Percentiles rank a stretch among this genome's conserved stretches.
These are phyloP conservation scores for Mollisiaceae sp. DNA, from an alignment of 2,329 filamentous ascomycete species.

Conservation along the genomic window DNA sequence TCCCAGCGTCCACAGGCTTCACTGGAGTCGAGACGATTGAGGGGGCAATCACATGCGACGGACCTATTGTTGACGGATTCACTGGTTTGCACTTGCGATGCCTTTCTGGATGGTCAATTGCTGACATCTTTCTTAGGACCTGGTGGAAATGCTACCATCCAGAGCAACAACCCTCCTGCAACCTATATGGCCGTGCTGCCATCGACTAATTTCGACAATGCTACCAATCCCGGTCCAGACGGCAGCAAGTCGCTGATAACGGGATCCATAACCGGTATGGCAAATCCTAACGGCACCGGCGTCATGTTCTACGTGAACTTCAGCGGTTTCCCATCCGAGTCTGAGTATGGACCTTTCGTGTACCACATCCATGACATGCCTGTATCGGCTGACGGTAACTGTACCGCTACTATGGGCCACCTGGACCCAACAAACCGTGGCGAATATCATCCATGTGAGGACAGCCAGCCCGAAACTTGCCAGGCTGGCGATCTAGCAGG, in stretches of 20 bases:
- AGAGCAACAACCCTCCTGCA: conserved; percentile 4
- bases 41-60: conserved; percentile 7
- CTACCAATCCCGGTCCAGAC: background rate
- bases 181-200: conserved; percentile 7
- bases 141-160: conserved; percentile 9
- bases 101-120: background rate
- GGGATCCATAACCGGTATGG: conserved; percentile 10
- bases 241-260: conserved; percentile 1
- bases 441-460: conserved; percentile 10
- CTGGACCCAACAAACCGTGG: conserved; percentile 12
- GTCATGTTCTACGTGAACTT: conserved; percentile 8
- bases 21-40: conserved; percentile 13
- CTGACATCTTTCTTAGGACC: conserved; percentile 3
- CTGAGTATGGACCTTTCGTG: conserved; percentile 7
- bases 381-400: conserved; percentile 10
- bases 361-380: conserved; percentile 13
- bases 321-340: conserved; percentile 8
- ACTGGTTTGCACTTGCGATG: background rate
- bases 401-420: conserved; percentile 11
- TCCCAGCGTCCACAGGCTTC: conserved; percentile 1
- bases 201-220: conserved; percentile 1
- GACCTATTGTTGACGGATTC: conserved; percentile 5
- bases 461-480: conserved; percentile 3
- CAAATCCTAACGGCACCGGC: conserved; percentile 10
- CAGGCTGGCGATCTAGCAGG: conserved; percentile 11